Percentiles rank a stretch among this genome's conserved stretches.
Conservation (phyloP, 2,329 filamentous ascomycete genomes). For the Rachicladosporium sp. region DNA sequence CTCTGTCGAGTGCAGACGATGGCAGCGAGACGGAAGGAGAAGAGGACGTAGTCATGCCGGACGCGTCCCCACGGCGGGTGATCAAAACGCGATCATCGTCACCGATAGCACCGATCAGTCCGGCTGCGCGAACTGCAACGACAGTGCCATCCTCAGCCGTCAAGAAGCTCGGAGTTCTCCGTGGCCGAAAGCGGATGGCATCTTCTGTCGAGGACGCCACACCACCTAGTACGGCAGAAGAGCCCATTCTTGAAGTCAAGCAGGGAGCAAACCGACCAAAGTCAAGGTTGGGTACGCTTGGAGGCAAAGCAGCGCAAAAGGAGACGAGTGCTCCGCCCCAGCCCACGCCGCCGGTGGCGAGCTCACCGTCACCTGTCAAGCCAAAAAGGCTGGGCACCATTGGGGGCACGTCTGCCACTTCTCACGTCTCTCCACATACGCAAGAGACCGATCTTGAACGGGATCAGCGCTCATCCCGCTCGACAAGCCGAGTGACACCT, state of each 20-base stretch:
- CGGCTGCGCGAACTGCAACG: neutral
- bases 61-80: too few species aligned
- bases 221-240: neutral
- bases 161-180: constrained; percentile 9
- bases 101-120: too few species aligned
- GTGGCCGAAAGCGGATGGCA: constrained; percentile 4
- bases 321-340: neutral
- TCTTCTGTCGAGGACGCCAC: neutral
- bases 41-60: too few species aligned
- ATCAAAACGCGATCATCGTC: too few species aligned
- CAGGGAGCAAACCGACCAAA: neutral
- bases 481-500: neutral
- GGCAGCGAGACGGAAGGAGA: too few species aligned
- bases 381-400: constrained; percentile 11
- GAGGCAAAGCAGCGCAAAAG: constrained; percentile 9
- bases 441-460: neutral
- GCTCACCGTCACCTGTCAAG: neutral
- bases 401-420: constrained; percentile 7
- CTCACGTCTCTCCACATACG: neutral
- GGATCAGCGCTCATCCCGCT: neutral
- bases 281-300: constrained; percentile 12
- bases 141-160: constrained; percentile 1
- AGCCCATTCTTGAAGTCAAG: constrained; percentile 48
- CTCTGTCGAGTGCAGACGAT: too few species aligned
- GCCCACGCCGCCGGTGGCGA: neutral